Percentiles rank a stretch among this genome's conserved stretches.
Evolutionary conservation across 1,284 basidiomycete genomes (phyloP).

Genomic region (Sporisorium iseilematis-ciliati): DNA sequence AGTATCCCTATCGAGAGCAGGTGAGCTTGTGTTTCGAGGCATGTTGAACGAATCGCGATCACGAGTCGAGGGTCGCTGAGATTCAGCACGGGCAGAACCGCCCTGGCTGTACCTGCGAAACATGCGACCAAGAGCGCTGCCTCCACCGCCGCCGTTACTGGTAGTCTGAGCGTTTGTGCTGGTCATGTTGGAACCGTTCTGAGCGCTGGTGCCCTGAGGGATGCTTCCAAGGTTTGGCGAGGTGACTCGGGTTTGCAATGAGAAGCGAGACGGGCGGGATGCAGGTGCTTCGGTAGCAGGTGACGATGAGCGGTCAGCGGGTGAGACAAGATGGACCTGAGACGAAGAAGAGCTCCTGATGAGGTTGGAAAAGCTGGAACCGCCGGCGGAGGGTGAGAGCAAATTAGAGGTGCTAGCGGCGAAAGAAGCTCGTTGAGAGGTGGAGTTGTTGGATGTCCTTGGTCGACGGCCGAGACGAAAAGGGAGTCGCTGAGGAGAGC

Average conservation of each 20-base stretch:
- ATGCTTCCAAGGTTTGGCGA: conserved; percentile 16
- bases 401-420: conserved; percentile 49
- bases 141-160: conserved; percentile 14
- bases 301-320: background rate
- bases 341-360: conserved; percentile 43
- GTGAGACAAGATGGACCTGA: conserved; percentile 24
- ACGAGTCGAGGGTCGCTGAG: conserved; percentile 29
- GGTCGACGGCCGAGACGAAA: conserved; percentile 37
- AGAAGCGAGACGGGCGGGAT: conserved; percentile 19
- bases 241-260: conserved; percentile 8
- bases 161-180: conserved; percentile 13
- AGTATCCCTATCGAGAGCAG: conserved; percentile 23
- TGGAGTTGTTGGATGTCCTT: conserved; percentile 24
- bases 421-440: conserved; percentile 17
- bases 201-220: background rate
- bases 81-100: conserved; percentile 21
- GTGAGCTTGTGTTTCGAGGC: conserved; percentile 32
- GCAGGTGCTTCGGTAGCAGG: conserved; percentile 2
- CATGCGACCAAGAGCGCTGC: conserved; percentile 59
- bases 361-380: conserved; percentile 23
- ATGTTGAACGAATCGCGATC: conserved; percentile 30
- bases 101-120: conserved; percentile 62
- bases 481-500: conserved; percentile 15
- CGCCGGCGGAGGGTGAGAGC: conserved; percentile 13
- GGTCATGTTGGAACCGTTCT: conserved; percentile 18